Conservation (phyloP, 2,329 filamentous ascomycete species). For the Onygenales sp. region DNA sequence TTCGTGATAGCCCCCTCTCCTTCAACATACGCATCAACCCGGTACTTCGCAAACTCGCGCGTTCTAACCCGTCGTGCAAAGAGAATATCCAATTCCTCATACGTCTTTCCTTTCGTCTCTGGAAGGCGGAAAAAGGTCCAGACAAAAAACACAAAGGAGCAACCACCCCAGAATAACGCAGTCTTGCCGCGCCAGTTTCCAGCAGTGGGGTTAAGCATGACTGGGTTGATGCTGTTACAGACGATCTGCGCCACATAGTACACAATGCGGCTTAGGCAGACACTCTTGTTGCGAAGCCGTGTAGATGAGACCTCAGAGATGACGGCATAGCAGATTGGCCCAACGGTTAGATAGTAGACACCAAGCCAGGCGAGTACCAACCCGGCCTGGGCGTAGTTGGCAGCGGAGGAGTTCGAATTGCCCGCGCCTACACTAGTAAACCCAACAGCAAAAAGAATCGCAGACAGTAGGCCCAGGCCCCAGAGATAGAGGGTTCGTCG, state of each 20-base stretch:
- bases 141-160: slow-evolving; percentile 4
- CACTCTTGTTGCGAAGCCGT: slow-evolving; percentile 35
- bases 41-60: background rate
- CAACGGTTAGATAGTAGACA: slow-evolving; percentile 30
- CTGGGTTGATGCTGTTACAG: slow-evolving; percentile 28
- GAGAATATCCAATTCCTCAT: background rate
- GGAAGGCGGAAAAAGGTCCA: slow-evolving; percentile 12
- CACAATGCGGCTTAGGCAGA: slow-evolving; percentile 25
- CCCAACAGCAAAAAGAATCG: slow-evolving; percentile 26
- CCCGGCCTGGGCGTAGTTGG: slow-evolving; percentile 22
- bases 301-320: slow-evolving; percentile 37
- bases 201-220: slow-evolving; percentile 28
- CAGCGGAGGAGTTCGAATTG: background rate
- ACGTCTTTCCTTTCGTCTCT: slow-evolving; percentile 7
- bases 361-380: slow-evolving; percentile 27
- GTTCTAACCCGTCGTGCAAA: background rate
- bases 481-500: slow-evolving; percentile 23
- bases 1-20: too few relatives aligned
- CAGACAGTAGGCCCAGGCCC: slow-evolving; percentile 20
- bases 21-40: too few relatives aligned
- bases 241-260: slow-evolving; percentile 28
- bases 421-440: slow-evolving; percentile 22
- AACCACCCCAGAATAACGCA: slow-evolving; percentile 21
- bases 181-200: slow-evolving; percentile 22
- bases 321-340: slow-evolving; percentile 34